phyloP scores from a whole-genome alignment of 768 basidiomycete genomes.

The Austroboletus eburneus region DNA sequence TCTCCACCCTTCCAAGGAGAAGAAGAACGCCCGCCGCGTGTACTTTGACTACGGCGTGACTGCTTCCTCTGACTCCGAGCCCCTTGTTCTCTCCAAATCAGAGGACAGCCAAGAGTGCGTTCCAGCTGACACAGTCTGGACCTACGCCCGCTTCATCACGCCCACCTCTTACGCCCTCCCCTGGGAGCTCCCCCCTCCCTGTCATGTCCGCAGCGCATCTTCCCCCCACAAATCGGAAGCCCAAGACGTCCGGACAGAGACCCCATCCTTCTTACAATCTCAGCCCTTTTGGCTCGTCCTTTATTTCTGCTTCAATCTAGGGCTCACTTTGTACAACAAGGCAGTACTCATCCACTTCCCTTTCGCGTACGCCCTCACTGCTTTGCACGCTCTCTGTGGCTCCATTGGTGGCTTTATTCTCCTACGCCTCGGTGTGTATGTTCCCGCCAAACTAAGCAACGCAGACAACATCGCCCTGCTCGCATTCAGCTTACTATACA shows the following conservation, averaged over 20 bases:
- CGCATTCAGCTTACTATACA: constrained; percentile 86
- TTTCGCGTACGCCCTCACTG: constrained; percentile 93
- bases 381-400: constrained; percentile 85
- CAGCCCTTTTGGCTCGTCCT: constrained; percentile 61
- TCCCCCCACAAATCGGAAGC: background rate
- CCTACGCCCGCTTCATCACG: constrained; percentile 2
- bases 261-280: constrained; percentile 24
- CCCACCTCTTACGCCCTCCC: constrained; percentile 12
- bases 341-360: constrained; percentile 87
- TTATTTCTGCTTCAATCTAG: constrained; percentile 90
- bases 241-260: constrained; percentile 5
- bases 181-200: constrained; percentile 18
- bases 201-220: constrained; percentile 3
- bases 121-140: background rate
- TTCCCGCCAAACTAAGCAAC: constrained; percentile 48
- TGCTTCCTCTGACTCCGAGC: background rate
- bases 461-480: constrained; percentile 59
- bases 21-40: constrained; percentile 13
- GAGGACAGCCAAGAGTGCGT: constrained; percentile 2
- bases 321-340: constrained; percentile 95
- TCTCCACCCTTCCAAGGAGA: constrained; percentile 11
- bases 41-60: constrained; percentile 22
- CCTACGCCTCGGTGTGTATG: constrained; percentile 52
- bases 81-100: constrained; percentile 1
- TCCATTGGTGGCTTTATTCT: constrained; percentile 74